These are phyloP conservation scores for Kodamaea jinghongensis DNA, from an alignment of 805 yeast species.

Conservation along the genomic window DNA sequence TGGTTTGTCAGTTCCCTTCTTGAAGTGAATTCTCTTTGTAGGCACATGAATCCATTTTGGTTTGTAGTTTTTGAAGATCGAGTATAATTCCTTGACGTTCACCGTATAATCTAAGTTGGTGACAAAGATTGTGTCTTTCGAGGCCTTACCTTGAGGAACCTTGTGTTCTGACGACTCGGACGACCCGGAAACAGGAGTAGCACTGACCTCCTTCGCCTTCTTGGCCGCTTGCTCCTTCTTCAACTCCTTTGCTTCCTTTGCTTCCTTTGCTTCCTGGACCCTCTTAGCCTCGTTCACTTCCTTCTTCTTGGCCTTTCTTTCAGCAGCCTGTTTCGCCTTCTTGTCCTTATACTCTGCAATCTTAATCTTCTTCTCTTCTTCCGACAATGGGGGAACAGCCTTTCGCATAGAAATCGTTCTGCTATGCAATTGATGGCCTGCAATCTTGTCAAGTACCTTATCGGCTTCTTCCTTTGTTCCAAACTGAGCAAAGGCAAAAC, in stretches of 20 bases:
- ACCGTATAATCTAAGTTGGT: conserved; percentile 56
- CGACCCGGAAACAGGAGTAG: conserved; percentile 24
- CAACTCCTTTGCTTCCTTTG: conserved; percentile 9
- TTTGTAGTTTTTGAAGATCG: conserved; percentile 45
- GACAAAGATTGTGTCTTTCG: conserved; percentile 59
- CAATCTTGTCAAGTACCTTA: conserved; percentile 40
- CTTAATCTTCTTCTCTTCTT: conserved; percentile 40
- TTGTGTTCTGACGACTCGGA: conserved; percentile 10
- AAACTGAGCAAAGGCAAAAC: conserved; percentile 61
- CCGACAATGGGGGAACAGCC: conserved; percentile 53
- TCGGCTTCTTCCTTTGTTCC: conserved; percentile 43
- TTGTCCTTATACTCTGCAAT: conserved; percentile 33
- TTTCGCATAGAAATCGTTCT: conserved; percentile 50
- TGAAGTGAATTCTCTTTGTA: conserved; percentile 44
- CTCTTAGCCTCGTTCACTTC: conserved; percentile 17
- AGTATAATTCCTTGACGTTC: conserved; percentile 44
- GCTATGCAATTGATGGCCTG: conserved; percentile 43
- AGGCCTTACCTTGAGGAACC: conserved; percentile 49
- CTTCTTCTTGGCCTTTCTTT: conserved; percentile 13
- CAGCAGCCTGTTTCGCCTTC: conserved; percentile 14
- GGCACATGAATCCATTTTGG: conserved; percentile 64
- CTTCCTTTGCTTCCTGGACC: conserved; percentile 4
- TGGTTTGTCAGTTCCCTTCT: conserved; percentile 31
- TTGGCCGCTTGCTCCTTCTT: conserved; percentile 7
- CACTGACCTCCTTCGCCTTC: conserved; percentile 10